Percentiles rank a stretch among this genome's conserved stretches.
Evolutionary conservation across 2,329 filamentous ascomycete species (phyloP).

Genomic region (Colletotrichum lupini): DNA sequence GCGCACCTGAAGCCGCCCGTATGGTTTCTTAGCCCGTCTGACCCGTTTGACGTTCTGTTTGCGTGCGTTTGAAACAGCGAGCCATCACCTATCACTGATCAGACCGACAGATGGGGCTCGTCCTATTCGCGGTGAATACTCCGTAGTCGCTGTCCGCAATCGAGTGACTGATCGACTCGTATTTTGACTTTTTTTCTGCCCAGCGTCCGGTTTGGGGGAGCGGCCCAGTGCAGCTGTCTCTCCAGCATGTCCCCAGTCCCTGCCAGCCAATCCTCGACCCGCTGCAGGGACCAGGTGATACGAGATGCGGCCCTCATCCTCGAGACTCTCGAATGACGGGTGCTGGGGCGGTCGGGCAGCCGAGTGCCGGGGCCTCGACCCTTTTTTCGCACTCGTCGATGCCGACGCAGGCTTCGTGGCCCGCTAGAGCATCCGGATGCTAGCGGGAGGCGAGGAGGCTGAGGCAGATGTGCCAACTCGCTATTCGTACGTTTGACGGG

Average conservation of each 20-base stretch:
- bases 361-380: slow-evolving; percentile 28
- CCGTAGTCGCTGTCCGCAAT: slow-evolving; percentile 4
- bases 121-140: not conserved
- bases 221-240: slow-evolving; percentile 19
- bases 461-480: slow-evolving; percentile 10
- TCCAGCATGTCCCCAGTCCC: slow-evolving; percentile 21
- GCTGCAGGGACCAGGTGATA: slow-evolving; percentile 32
- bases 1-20: slow-evolving; percentile 26
- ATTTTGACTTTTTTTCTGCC: slow-evolving; percentile 15
- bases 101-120: slow-evolving; percentile 11
- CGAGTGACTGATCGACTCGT: slow-evolving; percentile 4
- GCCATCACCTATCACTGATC: slow-evolving; percentile 30
- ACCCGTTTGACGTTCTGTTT: slow-evolving; percentile 33
- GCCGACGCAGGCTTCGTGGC: slow-evolving; percentile 26
- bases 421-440: slow-evolving; percentile 9
- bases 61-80: slow-evolving; percentile 33
- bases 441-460: slow-evolving; percentile 6
- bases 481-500: not conserved
- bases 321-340: not conserved
- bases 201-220: slow-evolving; percentile 8
- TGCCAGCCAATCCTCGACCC: slow-evolving; percentile 25
- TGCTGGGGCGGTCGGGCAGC: slow-evolving; percentile 6
- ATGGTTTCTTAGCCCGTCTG: slow-evolving; percentile 11
- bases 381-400: slow-evolving; percentile 6
- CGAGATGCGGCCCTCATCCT: slow-evolving; percentile 16